phyloP scores from a whole-genome alignment of 78 protist species.

The Dictyostelium brefeldianum region DNA sequence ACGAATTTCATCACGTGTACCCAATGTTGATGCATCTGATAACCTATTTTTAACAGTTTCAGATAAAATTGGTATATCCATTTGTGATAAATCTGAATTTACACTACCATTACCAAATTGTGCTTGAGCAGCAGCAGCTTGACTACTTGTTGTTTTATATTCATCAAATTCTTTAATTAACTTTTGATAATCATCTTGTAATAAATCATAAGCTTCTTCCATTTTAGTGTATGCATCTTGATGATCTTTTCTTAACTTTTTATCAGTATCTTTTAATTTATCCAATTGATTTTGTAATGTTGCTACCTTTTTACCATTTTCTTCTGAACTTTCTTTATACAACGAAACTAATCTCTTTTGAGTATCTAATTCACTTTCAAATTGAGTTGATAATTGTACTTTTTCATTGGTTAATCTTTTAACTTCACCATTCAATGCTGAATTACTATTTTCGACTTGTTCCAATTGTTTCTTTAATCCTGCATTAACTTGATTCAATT shows the following conservation, averaged over 20 bases:
- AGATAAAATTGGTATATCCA: constrained; percentile 49
- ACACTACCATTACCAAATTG: neutral
- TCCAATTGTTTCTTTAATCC: neutral
- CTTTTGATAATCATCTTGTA: constrained; percentile 48
- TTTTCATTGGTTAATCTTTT: constrained; percentile 3
- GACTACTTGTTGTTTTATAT: neutral
- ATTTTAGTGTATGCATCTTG: constrained; percentile 56
- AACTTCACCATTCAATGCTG: neutral
- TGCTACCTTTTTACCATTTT: constrained; percentile 23
- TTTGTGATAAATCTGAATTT: constrained; percentile 20
- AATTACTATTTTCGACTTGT: neutral
- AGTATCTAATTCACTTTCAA: constrained; percentile 45
- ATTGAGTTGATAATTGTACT: neutral
- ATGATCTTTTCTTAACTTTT: constrained; percentile 30
- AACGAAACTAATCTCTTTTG: constrained; percentile 46
- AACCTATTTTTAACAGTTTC: constrained; percentile 37
- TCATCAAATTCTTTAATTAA: constrained; percentile 46
- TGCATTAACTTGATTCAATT: constrained; percentile 7
- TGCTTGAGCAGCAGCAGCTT: neutral
- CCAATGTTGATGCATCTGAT: constrained; percentile 25
- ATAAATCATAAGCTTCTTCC: constrained; percentile 66
- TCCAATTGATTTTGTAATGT: constrained; percentile 37
- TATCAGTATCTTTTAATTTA: constrained; percentile 37
- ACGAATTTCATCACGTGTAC: constrained; percentile 61
- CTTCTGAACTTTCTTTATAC: constrained; percentile 48